phyloP scores from a whole-genome alignment of 2,329 filamentous ascomycete genomes.

The Talaromyces sp. region DNA sequence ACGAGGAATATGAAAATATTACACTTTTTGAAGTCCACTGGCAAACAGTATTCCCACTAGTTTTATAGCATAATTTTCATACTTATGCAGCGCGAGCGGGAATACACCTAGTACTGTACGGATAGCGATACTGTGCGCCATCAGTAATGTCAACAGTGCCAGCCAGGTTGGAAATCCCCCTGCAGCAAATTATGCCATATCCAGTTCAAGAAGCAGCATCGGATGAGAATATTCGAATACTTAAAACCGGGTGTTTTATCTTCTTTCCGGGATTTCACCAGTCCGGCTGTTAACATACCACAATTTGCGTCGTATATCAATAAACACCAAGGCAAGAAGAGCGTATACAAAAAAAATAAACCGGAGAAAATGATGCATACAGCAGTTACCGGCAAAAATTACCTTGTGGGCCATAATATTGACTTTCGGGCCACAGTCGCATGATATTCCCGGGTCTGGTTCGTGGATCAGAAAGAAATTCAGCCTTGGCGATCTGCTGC shows the following conservation, averaged over 20 bases:
- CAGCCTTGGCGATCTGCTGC: neutral
- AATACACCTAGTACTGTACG: too few relatives aligned
- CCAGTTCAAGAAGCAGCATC: neutral
- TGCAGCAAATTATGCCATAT: neutral
- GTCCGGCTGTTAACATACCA: neutral
- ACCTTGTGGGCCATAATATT: neutral
- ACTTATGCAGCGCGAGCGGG: too few relatives aligned
- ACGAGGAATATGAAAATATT: too few relatives aligned
- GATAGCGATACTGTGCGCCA: too few relatives aligned
- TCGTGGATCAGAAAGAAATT: neutral
- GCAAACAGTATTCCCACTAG: too few relatives aligned
- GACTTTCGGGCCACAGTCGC: neutral
- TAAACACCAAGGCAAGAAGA: too few relatives aligned
- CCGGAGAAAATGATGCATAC: neutral
- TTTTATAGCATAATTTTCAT: too few relatives aligned
- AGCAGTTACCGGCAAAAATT: neutral
- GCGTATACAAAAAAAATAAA: too few relatives aligned
- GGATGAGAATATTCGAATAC: neutral
- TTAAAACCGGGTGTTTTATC: neutral
- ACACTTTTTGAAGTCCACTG: too few relatives aligned
- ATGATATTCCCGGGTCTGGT: neutral
- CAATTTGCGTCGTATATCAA: too few relatives aligned
- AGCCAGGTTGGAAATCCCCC: too few relatives aligned
- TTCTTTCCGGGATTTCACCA: neutral
- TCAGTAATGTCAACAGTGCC: too few relatives aligned